These are phyloP conservation scores for Penicillium glabrum DNA, from an alignment of 2,329 filamentous ascomycete genomes.

Conservation along the genomic window DNA sequence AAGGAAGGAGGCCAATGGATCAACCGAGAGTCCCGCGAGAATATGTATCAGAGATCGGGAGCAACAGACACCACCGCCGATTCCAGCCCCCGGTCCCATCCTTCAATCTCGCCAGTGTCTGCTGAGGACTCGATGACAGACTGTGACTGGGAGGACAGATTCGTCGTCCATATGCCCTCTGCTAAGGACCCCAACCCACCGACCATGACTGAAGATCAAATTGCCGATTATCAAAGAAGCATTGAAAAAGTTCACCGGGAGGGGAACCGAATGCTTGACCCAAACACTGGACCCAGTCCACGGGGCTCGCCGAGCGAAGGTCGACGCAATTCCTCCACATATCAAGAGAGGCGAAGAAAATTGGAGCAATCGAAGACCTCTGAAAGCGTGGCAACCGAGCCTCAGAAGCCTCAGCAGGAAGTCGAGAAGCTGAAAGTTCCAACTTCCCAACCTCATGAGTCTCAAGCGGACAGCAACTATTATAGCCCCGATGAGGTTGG, in stretches of 20 bases:
- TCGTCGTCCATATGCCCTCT: conserved; percentile 46
- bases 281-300: conserved; percentile 33
- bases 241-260: conserved; percentile 33
- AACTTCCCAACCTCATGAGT: conserved; percentile 3
- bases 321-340: conserved; percentile 1
- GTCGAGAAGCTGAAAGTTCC: not conserved
- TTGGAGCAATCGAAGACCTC: conserved; percentile 11
- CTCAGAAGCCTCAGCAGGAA: conserved; percentile 5
- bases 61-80: conserved; percentile 21
- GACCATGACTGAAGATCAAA: conserved; percentile 40
- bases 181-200: conserved; percentile 44
- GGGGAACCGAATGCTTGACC: conserved; percentile 31
- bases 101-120: conserved; percentile 32
- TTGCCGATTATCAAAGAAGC: conserved; percentile 39
- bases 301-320: conserved; percentile 29
- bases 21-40: conserved; percentile 28
- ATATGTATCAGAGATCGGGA: conserved; percentile 18
- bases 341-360: not conserved
- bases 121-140: conserved; percentile 33
- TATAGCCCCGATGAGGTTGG: conserved; percentile 43
- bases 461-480: conserved; percentile 24
- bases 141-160: conserved; percentile 42
- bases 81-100: conserved; percentile 28
- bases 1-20: conserved; percentile 38
- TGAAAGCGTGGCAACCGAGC: conserved; percentile 13